These are phyloP conservation scores for Zygotorulaspora florentina DNA, from an alignment of 805 yeast species.

Conservation along the genomic window DNA sequence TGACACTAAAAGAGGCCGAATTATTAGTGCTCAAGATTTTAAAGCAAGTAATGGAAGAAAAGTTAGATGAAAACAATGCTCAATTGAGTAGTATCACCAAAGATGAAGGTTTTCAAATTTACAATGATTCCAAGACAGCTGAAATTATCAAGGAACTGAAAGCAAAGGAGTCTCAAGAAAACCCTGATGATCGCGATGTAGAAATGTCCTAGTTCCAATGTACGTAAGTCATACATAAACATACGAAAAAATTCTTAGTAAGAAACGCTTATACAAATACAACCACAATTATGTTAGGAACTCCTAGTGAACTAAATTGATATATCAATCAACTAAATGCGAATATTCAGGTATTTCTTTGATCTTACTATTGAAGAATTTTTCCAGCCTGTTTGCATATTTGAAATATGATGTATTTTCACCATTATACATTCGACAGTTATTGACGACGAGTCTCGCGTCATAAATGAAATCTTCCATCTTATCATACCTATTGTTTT, in stretches of 20 bases:
- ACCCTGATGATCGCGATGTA: conserved; percentile 32
- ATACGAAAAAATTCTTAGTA: background rate
- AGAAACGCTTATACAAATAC: background rate
- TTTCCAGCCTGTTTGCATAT: conserved; percentile 90
- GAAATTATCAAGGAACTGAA: conserved; percentile 73
- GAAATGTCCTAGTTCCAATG: conserved; percentile 28
- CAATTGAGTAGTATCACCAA: conserved; percentile 91
- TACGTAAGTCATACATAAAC: background rate
- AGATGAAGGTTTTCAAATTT: conserved; percentile 80
- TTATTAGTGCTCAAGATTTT: conserved; percentile 78
- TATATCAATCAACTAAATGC: conserved; percentile 57
- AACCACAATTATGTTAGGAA: background rate
- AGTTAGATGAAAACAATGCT: conserved; percentile 89
- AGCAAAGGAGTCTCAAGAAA: conserved; percentile 57
- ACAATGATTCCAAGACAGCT: conserved; percentile 76
- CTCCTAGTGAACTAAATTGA: background rate
- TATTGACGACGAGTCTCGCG: conserved; percentile 77
- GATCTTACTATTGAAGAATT: conserved; percentile 74
- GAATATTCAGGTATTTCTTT: conserved; percentile 92
- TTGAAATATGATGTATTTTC: conserved; percentile 93
- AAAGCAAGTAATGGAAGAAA: conserved; percentile 99
- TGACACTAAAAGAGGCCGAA: conserved; percentile 92
- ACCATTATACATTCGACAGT: conserved; percentile 88
- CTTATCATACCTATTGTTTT: conserved; percentile 83
- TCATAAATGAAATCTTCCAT: conserved; percentile 92